These are phyloP conservation scores for Lipomyces sp. DNA, from an alignment of 805 yeast species.

Conservation along the genomic window DNA sequence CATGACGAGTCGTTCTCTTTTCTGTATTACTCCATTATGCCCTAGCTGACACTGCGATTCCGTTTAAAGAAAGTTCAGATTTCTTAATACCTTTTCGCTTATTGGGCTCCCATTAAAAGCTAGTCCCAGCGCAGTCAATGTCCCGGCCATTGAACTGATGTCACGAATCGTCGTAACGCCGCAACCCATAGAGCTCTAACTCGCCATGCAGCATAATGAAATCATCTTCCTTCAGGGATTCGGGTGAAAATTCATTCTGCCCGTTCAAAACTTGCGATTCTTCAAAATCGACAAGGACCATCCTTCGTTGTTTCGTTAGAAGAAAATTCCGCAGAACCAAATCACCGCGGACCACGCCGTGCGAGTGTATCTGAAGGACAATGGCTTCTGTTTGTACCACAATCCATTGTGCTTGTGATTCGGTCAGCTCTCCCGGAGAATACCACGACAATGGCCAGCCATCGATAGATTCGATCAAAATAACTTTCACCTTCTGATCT, in stretches of 20 bases:
- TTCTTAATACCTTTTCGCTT: too few relatives aligned
- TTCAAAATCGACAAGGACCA: constrained; percentile 5
- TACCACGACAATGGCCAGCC: constrained; percentile 6
- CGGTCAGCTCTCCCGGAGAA: constrained; percentile 3
- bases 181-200: constrained; percentile 2
- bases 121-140: neutral
- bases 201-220: neutral
- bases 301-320: constrained; percentile 1
- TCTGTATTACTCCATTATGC: too few relatives aligned
- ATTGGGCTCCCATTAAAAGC: too few relatives aligned
- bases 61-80: too few relatives aligned
- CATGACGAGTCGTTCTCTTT: too few relatives aligned
- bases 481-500: neutral
- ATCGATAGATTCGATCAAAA: neutral
- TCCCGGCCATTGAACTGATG: neutral
- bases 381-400: neutral
- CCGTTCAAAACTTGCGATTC: constrained; percentile 4
- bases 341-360: neutral
- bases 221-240: neutral
- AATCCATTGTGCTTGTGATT: constrained; percentile 1
- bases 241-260: neutral
- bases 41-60: too few relatives aligned
- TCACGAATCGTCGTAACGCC: constrained; percentile 1
- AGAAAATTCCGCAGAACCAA: constrained; percentile 2
- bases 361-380: neutral